Evolutionary conservation across 2,329 filamentous ascomycete species (phyloP), one percentile per base, ranked within the genome.

Genomic region (Chalaropsis thielavioides): DNA sequence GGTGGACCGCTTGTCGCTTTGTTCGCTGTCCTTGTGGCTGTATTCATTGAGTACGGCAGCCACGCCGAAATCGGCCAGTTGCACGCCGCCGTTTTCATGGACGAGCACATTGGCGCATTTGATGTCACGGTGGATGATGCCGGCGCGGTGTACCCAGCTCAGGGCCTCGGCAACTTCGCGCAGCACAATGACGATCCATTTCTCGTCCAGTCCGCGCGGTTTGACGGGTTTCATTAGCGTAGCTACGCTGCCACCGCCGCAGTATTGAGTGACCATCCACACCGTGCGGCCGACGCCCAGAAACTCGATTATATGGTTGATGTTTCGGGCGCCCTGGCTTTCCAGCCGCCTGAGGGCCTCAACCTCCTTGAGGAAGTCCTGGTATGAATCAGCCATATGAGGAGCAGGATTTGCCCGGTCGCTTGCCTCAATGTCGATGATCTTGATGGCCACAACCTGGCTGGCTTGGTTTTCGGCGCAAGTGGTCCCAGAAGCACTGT

Each of bases 231-330:
- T 83, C 84, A 86, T 86, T 66, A 82, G 81, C 68, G 81, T 92
- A 69, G 82, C 86, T 73, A 95, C 86, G 73, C 89, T 94, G 61
- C 90, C 90, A 68, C 90, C 90, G 5, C 87, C 88, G 70, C 89
- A 92, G 73, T 92, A 91, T 75, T 94, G 89, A 67, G 88, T 92
- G 65, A 94, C 84, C 77, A 94, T 89, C 90, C 90, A 95, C 76
- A 95, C 86, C 67, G 89, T 83, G 69, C 88, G 85, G 51, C 88
- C 87, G 44, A 92, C 84, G 8, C 88, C 84, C 22, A 92, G 80
- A 3, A 88, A 88, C 69, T 92, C 89, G 70, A 92, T 85, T 62
- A 92, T 87, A 70, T 86, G 82, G 72, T 92, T 94, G 75, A 95
- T 85, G 71, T 92, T 92, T 69, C 83, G 82, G 19, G 89, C 89